Evolutionary conservation across 768 basidiomycete genomes (phyloP).

Genomic region (Inosperma sp.): DNA sequence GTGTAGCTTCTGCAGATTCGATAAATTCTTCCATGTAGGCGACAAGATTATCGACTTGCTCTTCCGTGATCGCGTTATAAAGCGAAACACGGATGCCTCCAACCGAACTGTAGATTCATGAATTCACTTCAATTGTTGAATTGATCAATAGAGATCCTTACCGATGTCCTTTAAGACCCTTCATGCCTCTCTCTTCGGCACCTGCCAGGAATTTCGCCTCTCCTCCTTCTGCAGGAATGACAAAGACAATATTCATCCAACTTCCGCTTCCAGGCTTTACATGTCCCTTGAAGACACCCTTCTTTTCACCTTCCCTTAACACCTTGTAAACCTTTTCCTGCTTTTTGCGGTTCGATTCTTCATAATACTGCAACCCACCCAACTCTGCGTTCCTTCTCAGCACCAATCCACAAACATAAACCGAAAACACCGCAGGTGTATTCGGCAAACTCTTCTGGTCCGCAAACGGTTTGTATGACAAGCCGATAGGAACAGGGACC

Average conservation of each 20-base stretch:
- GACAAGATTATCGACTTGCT: constrained; percentile 59
- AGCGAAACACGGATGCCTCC: constrained; percentile 81
- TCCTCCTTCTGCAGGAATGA: constrained; percentile 63
- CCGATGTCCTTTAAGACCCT: constrained; percentile 90
- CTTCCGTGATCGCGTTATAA: constrained; percentile 84
- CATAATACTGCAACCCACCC: constrained; percentile 65
- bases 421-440: constrained; percentile 87
- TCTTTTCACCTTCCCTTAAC: constrained; percentile 63
- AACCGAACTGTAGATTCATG: constrained; percentile 41
- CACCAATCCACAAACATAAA: constrained; percentile 88
- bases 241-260: constrained; percentile 96
- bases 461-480: constrained; percentile 80
- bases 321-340: constrained; percentile 70
- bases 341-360: constrained; percentile 65
- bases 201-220: constrained; percentile 75
- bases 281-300: constrained; percentile 65
- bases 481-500: constrained; percentile 65
- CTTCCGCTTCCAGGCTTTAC: constrained; percentile 76
- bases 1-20: constrained; percentile 15
- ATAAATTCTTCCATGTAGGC: constrained; percentile 58
- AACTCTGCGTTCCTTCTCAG: constrained; percentile 61
- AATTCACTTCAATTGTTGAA: neutral
- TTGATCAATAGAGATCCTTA: constrained; percentile 34
- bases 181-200: constrained; percentile 76
- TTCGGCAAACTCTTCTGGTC: constrained; percentile 80